phyloP scores from a whole-genome alignment of 2,329 filamentous ascomycete species.

The Helotiales sp. region DNA sequence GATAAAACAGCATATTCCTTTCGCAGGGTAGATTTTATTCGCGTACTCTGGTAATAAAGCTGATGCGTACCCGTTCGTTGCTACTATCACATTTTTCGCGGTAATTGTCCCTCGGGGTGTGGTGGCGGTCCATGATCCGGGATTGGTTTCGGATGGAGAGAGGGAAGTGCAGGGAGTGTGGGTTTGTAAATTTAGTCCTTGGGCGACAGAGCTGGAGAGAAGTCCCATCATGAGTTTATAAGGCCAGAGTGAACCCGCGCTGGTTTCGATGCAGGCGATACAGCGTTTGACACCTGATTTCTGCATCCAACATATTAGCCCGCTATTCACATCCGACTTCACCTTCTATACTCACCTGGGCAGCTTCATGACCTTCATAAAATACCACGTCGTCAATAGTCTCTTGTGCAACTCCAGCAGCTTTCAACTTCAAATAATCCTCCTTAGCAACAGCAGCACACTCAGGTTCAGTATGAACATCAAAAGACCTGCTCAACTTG shows the following conservation, averaged over 20 bases:
- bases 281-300: conserved; percentile 22
- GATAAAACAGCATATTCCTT: conserved; percentile 41
- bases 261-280: conserved; percentile 10
- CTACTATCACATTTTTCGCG: conserved; percentile 58
- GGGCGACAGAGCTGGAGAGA: conserved; percentile 45
- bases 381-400: conserved; percentile 9
- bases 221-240: conserved; percentile 60
- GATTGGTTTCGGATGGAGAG: conserved; percentile 5
- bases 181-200: conserved; percentile 52
- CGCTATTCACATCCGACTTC: neutral
- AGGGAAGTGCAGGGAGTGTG: conserved; percentile 44
- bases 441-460: conserved; percentile 61
- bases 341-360: conserved; percentile 2
- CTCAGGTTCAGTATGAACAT: conserved; percentile 37
- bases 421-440: conserved; percentile 55
- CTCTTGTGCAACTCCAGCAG: conserved; percentile 39
- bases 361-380: conserved; percentile 1
- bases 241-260: conserved; percentile 45
- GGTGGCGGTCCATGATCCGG: conserved; percentile 44
- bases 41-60: conserved; percentile 52
- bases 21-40: conserved; percentile 58
- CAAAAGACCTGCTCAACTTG: conserved; percentile 38
- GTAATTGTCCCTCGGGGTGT: conserved; percentile 55
- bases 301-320: conserved; percentile 5
- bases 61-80: conserved; percentile 68